Evolutionary conservation across 1,139 yeast species (phyloP), one percentile per base, ranked within the genome.

Genomic region (Meyerozyma sp.): DNA sequence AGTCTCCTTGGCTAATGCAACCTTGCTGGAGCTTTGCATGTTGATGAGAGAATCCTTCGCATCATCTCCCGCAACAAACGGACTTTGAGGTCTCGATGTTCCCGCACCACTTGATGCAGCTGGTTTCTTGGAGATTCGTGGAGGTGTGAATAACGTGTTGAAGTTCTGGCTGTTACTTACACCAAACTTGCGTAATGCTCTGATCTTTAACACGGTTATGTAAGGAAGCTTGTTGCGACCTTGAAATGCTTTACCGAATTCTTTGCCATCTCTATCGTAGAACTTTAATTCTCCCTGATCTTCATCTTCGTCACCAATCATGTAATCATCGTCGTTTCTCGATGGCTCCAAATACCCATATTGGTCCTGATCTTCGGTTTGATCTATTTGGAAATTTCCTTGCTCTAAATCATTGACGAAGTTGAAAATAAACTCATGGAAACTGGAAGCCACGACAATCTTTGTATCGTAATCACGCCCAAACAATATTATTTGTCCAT

Each of bases 381-480:
- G 73, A 55, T 81, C 84, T 41, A 78, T 73, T 48, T 65, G 66
- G 52, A 63, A 79, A 50, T 75, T 76, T 8, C 81, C 83, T 36
- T 68, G 67, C 55, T 79, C 82, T 47, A 79, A 66, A 57, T 79
- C 84, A 32, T 64, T 66, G 8, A 73, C 73, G 43, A 70, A 69
- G 32, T 62, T 65, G 49, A 71, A 71, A 40, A 81, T 57, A 51
- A 81, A 81, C 48, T 80, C 83, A 34, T 75, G 73, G 61, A 81
- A 79, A 41, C 69, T 67, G n/a, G 66, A 56, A 5, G 84, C 84
- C 49, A 81, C 62, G 27, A 81, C 84, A 48, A 76, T 65, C 54
- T 80, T 81, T 41, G 82, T 77, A 59, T 81, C 85, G 54, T 66
- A 80, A 51, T 81, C 86, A 53, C 84, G 73, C 14, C 87, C 87